Evolutionary conservation across 2,329 filamentous ascomycete genomes (phyloP), one percentile per base, ranked within the genome.

Genomic region (Lasiodiplodia hormozganensis): DNA sequence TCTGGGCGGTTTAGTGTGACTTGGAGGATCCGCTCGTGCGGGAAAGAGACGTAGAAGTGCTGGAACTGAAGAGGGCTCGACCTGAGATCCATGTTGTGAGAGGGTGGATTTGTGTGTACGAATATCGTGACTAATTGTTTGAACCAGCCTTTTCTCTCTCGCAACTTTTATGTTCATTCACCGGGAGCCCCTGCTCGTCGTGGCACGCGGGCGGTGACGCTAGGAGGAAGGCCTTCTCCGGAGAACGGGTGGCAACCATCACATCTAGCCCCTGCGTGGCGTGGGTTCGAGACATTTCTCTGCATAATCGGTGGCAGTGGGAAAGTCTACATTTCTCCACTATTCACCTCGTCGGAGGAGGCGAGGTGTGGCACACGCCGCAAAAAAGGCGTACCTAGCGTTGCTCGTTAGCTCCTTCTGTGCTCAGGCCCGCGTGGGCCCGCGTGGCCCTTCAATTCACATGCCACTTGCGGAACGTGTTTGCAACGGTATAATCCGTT

Each of bases 1-100:
- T 73, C 73, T 25, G 79, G 75, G 2, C 81, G 78, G 71, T 82
- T 80, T 70, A 84, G 82, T 49, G 81, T 83, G 31, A 85, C 78
- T 53, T 83, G 78, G 4, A 85, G 5, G 2, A 64, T 69, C n/a
- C 70, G 70, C 58, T 70, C 68, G 1, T 70, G 65, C 2, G 67
- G 60, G 23, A 64, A 64, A 18, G 60, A 64, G 14, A 64, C 60
- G 43, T 43, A 56, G 21, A 62, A 71, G 21, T 71, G 31, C 28
- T 65, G 51, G 69, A 67, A 68, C n/a, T 68, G 51, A 16, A 25
- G 21, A 1, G 43, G 28, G n/a, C 6, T 69, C 21, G 62, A 65
- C 69, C 49, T 62, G 8, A 69, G 56, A 31, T 56, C 51, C 68
- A 69, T 69, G n/a, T 28, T 28, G 28, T 28, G 28, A 28, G 4